Conservation (phyloP, 1,139 yeast species). For the Groenewaldozyma sp. region DNA sequence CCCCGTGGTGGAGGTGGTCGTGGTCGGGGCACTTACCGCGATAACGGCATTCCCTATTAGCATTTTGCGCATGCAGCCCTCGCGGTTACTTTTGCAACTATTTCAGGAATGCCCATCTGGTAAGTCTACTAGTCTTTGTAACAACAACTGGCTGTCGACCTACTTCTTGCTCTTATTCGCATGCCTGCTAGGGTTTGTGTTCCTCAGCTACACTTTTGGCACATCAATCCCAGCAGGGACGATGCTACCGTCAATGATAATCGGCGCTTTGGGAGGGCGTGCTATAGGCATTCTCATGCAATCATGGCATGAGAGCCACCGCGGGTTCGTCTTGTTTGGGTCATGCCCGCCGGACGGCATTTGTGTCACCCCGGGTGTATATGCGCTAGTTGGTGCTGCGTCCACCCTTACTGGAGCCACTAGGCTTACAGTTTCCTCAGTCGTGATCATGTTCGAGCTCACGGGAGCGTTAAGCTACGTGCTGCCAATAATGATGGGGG, state of each 20-base stretch:
- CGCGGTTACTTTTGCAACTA: slow-evolving; percentile 45
- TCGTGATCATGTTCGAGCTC: slow-evolving; percentile 88
- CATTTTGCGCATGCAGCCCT: slow-evolving; percentile 47
- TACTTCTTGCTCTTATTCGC: slow-evolving; percentile 36
- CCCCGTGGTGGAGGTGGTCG: slow-evolving; percentile 40
- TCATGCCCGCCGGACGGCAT: slow-evolving; percentile 38
- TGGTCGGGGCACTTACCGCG: slow-evolving; percentile 43
- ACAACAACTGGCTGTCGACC: slow-evolving; percentile 22
- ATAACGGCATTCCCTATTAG: slow-evolving; percentile 47
- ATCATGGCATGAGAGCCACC: slow-evolving; percentile 24
- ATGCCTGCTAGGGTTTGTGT: slow-evolving; percentile 44
- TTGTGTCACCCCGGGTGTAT: slow-evolving; percentile 85
- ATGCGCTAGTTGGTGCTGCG: slow-evolving; percentile 96
- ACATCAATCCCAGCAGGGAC: slow-evolving; percentile 66
- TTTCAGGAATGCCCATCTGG: slow-evolving; percentile 50
- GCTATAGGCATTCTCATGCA: slow-evolving; percentile 51
- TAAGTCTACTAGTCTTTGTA: slow-evolving; percentile 23
- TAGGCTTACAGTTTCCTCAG: slow-evolving; percentile 84
- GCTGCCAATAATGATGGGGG: slow-evolving; percentile 76
- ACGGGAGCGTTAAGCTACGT: slow-evolving; percentile 90
- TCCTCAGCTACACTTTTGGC: slow-evolving; percentile 59
- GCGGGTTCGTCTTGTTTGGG: slow-evolving; percentile 23
- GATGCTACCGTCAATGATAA: slow-evolving; percentile 59
- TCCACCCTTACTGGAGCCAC: slow-evolving; percentile 93
- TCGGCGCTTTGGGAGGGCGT: slow-evolving; percentile 67